These are phyloP conservation scores for Sphaceloma murrayae DNA, from an alignment of 2,329 filamentous ascomycete species.

Conservation along the genomic window DNA sequence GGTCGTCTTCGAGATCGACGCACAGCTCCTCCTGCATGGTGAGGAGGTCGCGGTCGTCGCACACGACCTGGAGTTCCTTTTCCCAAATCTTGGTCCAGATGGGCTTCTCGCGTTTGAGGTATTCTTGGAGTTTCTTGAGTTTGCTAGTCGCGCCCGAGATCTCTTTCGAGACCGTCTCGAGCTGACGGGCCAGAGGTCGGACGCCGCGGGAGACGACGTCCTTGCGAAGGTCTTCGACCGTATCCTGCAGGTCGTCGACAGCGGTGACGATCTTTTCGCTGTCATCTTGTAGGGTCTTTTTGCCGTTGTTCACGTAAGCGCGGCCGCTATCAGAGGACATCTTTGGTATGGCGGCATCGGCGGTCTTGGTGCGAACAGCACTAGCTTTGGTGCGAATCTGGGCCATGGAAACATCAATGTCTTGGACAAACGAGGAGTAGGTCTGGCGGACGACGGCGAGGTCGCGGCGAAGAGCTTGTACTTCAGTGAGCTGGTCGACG, in stretches of 20 bases:
- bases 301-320: conserved; percentile 73
- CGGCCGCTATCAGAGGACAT: conserved; percentile 72
- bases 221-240: conserved; percentile 93
- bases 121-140: conserved; percentile 89
- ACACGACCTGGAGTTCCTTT: conserved; percentile 90
- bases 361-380: conserved; percentile 66
- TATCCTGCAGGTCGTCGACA: conserved; percentile 94
- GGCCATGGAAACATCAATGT: conserved; percentile 81
- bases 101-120: conserved; percentile 82
- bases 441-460: conserved; percentile 87
- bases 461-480: conserved; percentile 76
- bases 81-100: conserved; percentile 99
- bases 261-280: conserved; percentile 83
- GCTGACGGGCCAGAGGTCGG: conserved; percentile 76
- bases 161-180: conserved; percentile 82
- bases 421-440: conserved; percentile 81
- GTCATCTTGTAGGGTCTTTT: conserved; percentile 76
- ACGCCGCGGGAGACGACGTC: conserved; percentile 92
- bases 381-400: conserved; percentile 71
- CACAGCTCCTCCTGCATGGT: conserved; percentile 94
- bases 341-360: conserved; percentile 59
- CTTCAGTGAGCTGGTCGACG: conserved; percentile 60
- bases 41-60: conserved; percentile 87
- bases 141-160: conserved; percentile 73
- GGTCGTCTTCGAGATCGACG: conserved; percentile 82